phyloP scores from a whole-genome alignment of 2,329 filamentous ascomycete species.

The Coniochaeta prunicola region DNA sequence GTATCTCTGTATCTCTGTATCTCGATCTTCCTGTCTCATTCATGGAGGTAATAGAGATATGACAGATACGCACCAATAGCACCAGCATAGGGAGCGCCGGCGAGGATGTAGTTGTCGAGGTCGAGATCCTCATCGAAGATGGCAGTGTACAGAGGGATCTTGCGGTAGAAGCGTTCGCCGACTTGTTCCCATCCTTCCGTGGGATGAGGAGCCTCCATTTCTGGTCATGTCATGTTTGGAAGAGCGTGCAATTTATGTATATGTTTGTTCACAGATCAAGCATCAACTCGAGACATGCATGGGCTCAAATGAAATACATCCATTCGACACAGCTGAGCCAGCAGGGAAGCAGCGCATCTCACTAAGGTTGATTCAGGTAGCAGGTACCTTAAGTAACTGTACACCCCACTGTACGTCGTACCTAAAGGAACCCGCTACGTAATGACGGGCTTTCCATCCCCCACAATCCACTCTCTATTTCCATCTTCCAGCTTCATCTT shows the following conservation, averaged over 20 bases:
- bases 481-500: not conserved
- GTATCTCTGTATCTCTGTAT: too few species aligned
- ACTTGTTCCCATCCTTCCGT: conserved; percentile 92
- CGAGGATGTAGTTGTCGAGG: conserved; percentile 88
- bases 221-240: conserved; percentile 22
- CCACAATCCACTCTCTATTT: not conserved
- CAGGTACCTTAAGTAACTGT: too few species aligned
- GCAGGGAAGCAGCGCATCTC: too few species aligned
- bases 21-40: too few species aligned
- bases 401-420: not conserved
- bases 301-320: not conserved
- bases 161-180: conserved; percentile 91
- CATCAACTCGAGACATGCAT: not conserved
- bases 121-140: conserved; percentile 92
- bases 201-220: conserved; percentile 55
- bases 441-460: not conserved
- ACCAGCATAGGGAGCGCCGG: conserved; percentile 87
- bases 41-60: too few species aligned
- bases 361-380: too few species aligned
- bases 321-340: too few species aligned
- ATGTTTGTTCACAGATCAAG: not conserved
- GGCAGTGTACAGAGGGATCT: conserved; percentile 84
- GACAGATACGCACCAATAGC: conserved; percentile 66
- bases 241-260: not conserved
- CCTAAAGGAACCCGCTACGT: not conserved